Evolutionary conservation across 352 stramenopile genomes (phyloP), one percentile per base, ranked within the genome.

Genomic region (Phytophthora lateralis): DNA sequence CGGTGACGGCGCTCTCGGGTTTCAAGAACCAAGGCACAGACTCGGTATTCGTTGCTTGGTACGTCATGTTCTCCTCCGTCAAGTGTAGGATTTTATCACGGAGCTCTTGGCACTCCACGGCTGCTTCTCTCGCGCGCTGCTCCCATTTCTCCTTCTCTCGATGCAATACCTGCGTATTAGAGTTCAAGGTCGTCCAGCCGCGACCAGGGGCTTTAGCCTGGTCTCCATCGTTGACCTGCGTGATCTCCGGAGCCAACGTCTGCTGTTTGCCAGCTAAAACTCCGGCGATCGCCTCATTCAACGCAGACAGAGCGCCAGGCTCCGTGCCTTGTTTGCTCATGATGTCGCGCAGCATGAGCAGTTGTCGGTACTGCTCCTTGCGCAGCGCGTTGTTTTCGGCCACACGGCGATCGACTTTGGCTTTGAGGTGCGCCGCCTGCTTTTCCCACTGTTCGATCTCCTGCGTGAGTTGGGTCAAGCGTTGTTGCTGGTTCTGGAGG

Each of bases 121-220:
- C 61, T 12, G 82, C 75, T 69, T 91, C 80, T 39, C 60, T 43
- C 2, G 71, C 73, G 3, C 75, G 75, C 29, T 89, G 64, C 50
- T 89, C 80, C 76, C 76, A 88, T 37, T 89, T 90, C 26, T 89
- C 80, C 39, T 85, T 85, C 43, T 89, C 80, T 37, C 76, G 75
- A 26, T 73, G 69, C 47, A 80, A 44, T 1, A 48, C 58, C 45
- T 72, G 53, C 29, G 43, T 34, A 27, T 49, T 65, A 8, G 48
- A 24, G 42, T 66, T 73, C 18, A 52, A 15, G 9, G 41, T n/a
- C 38, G 29, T 54, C 34, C 37, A 51, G 18, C 26, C 32, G n/a
- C 47, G 60, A 29, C 38, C 49, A 39, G 60, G 7, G 30, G 21
- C 32, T 35, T 62, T 73, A 9, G 4, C 4, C n/a, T 55, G 42